phyloP scores from a whole-genome alignment of 768 basidiomycete species.

The Boletus tomentosulus region DNA sequence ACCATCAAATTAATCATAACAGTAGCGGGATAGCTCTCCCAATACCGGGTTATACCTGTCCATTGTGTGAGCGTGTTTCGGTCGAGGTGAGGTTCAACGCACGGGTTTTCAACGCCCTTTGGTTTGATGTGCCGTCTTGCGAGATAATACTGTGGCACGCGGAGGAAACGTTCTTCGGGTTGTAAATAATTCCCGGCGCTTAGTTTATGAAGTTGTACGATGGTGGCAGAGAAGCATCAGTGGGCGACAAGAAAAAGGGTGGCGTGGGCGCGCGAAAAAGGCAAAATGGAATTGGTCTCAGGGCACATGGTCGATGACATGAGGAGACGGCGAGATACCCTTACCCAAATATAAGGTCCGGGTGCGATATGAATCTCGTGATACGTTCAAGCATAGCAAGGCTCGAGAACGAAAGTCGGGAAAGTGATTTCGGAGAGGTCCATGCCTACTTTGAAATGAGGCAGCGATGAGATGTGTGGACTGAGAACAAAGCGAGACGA shows the following conservation, averaged over 20 bases:
- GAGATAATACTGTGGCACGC: too few relatives aligned
- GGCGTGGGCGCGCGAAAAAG: too few relatives aligned
- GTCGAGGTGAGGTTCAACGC: slow-evolving; percentile 28
- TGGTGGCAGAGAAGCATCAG: neutral
- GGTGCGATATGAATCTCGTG: slow-evolving; percentile 99
- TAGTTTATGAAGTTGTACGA: slow-evolving; percentile 7
- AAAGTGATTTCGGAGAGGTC: slow-evolving; percentile 93
- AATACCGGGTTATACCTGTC: slow-evolving; percentile 82
- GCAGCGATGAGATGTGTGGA: too few relatives aligned
- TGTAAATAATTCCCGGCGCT: slow-evolving; percentile 81
- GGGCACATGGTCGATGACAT: too few relatives aligned
- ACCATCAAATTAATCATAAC: slow-evolving; percentile 90
- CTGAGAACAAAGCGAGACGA: slow-evolving; percentile 15
- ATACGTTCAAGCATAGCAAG: slow-evolving; percentile 95
- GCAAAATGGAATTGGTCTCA: too few relatives aligned
- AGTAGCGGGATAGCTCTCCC: slow-evolving; percentile 96
- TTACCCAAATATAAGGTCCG: slow-evolving; percentile 95
- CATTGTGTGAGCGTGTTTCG: slow-evolving; percentile 2
- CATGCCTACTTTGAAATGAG: slow-evolving; percentile 76
- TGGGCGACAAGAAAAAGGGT: too few relatives aligned
- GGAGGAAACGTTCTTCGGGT: slow-evolving; percentile 86
- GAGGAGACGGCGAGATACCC: slow-evolving; percentile 5
- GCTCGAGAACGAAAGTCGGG: slow-evolving; percentile 94
- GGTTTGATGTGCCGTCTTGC: slow-evolving; percentile 99
- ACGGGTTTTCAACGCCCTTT: slow-evolving; percentile 99